Percentiles rank a stretch among this genome's conserved stretches.
These are phyloP conservation scores for Mycena epipterygia DNA, from an alignment of 768 basidiomycete genomes.

Conservation along the genomic window DNA sequence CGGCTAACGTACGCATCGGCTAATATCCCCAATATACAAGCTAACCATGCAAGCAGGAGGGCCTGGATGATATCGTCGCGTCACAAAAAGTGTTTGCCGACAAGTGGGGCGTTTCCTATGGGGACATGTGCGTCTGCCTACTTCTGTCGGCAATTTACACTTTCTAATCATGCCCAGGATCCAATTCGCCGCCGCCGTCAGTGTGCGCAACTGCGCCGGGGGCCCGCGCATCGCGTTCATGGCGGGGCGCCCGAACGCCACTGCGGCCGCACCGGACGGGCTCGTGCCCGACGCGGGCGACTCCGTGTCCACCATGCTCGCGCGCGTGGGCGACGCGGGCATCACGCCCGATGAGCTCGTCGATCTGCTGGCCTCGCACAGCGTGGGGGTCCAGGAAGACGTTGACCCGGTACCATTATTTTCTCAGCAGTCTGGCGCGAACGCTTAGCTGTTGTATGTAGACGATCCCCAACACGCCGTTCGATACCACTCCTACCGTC, in stretches of 20 bases:
- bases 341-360: constrained; percentile 29
- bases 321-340: constrained; percentile 30
- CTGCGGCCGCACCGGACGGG: constrained; percentile 17
- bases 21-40: background rate
- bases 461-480: constrained; percentile 41
- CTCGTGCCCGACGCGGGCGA: constrained; percentile 28
- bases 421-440: background rate
- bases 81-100: constrained; percentile 5
- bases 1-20: constrained; percentile 8
- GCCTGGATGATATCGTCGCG: constrained; percentile 17
- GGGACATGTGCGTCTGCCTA: constrained; percentile 26
- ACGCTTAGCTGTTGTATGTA: background rate
- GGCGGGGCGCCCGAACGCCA: constrained; percentile 35
- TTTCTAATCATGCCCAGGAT: constrained; percentile 30
- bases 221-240: constrained; percentile 42
- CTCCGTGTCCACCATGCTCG: constrained; percentile 13
- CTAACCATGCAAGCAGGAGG: background rate
- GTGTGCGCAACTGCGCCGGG: constrained; percentile 44
- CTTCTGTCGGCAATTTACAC: background rate
- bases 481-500: constrained; percentile 45
- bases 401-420: constrained; percentile 29
- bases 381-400: constrained; percentile 28
- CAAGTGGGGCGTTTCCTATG: constrained; percentile 24
- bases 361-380: constrained; percentile 34
- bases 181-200: constrained; percentile 50